Base-by-base conservation (phyloP, 352 stramenopile species). In the Globisporangium barbulae region DNA sequence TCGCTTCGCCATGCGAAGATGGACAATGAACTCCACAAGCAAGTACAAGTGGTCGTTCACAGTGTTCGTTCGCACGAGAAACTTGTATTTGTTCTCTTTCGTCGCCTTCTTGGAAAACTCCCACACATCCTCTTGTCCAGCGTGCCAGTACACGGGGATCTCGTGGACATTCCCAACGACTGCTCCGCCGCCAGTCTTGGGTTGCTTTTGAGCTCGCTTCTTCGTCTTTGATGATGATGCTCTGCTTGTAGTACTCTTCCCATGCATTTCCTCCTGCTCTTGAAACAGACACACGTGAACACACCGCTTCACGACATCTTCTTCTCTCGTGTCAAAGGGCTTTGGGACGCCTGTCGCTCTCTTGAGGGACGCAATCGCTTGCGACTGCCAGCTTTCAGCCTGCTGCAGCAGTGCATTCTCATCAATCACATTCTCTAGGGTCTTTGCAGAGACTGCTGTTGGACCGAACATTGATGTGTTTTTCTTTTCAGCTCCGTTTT, bases 81-180 rank as follows among this genome's bases (percentile, higher is more conserved):
- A 93, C 58, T 93, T 93, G 73, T 93, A 93, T 67, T 88, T 88
- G 59, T 90, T 70, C 48, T 85, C 66, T 58, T 91, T 91, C 1
- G 85, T 93, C 6, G 85, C 67, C 41, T 85, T 85, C 48, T 80
- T 81, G 1, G 85, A 93, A 56, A 93, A 91, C 56, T 91, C 76
- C 85, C 85, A 93, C 21, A 93, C 74, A 33, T 91, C 85, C 69
- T 94, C 85, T 74, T 91, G 79, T 1, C 73, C 61, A 33, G 76
- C 65, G 42, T 78, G 84, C 83, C 85, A 94, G 45, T 81, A 75
- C 12, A 94, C 83, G 15, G 85, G 79, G 19, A 94, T 83, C 53
- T 91, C 81, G 44, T 89, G 85, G 22, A 94, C 76, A 53, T 94
- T 94, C 1, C 85, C 85, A 6, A 94, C 66, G 12, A 90, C 79